Base-by-base conservation (phyloP, 306 rosid species). In the Vigna hirtella region DNA sequence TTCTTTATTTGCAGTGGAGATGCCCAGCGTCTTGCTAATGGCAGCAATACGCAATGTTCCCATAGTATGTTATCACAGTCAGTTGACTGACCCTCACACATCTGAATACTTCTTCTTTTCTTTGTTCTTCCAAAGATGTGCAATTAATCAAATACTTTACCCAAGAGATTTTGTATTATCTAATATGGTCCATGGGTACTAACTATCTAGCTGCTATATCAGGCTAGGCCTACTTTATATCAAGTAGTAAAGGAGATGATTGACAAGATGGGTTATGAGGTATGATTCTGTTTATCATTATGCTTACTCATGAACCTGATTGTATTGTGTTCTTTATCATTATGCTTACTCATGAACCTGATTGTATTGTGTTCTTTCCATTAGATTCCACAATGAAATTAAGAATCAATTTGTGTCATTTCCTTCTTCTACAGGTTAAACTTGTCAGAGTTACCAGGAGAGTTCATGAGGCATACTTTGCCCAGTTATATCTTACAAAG, bases 141-240 rank as follows among this genome's bases (percentile, higher is more conserved):
- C 67, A 5, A 56, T 53, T n/a, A 12, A 53, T 81, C 67, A 59
- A 45, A 64, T 52, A 7, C 32, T 77, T 32, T 36, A 26, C 40
- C 32, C 24, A 36, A 20, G 63, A 40, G 56, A 67, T 72, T 36
- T n/a, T 50, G 76, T n/a, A 20, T 85, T 76, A 18, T 79, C 63
- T 77, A 56, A 28, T 61, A 48, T 65, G 40, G 11, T 45, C 17
- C 51, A 30, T 32, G 78, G 49, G 77, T 76, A 51, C 32, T 74
- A 51, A 79, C 67, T 16, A 73, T 65, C 20, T 77, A 77, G 66
- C 83, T 78, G 65, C 9, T 75, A 69, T 79, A 61, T 73, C 93
- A 95, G 99, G 98, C 96, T 62, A 91, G 99, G 65, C 99, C 99
- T 78, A 95, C 99, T 15, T 82, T 95, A 79, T 95, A 95, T 86